Base-by-base conservation (phyloP, 2,329 filamentous ascomycete genomes). In the Cladorrhinum sp. region DNA sequence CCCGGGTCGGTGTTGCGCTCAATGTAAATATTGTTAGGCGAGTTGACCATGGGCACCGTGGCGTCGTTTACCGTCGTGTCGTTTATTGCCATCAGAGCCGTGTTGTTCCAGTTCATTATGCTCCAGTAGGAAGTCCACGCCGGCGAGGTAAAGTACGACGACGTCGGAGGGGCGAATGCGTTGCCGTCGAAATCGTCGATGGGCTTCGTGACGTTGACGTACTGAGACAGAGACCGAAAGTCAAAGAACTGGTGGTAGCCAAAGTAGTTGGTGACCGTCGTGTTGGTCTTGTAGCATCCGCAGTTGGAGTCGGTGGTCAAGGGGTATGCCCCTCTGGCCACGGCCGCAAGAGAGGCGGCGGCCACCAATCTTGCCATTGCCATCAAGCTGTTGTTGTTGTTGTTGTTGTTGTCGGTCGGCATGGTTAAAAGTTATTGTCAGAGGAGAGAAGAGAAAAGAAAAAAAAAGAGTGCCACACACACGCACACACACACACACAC, bases 21-120 rank as follows among this genome's bases (percentile, higher is more conserved):
- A 62, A 77, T 72, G 69, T 75, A 77, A 59, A 77, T 69, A 62
- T 77, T 77, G 67, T 76, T 77, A 36, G 71, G 68, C 23, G 72
- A 74, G 68, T 77, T 74, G 64, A 76, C 71, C 70, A 76, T 74
- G 50, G 73, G 63, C 9, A 74, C 59, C 1, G 73, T 71, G 9
- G 73, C 74, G 57, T 74, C 72, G 58, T 63, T 66, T 28, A 66
- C 8, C 49, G 64, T 62, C 26, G 16, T 62, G 60, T 66, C 57
- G 56, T 67, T 64, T 65, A 60, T 30, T 59, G 9, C 46, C 56
- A 71, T 48, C 26, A 60, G 61, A 5, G 55, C 69, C 62, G 70
- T 70, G 60, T 76, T 76, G 63, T 75, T 73, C 74, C 74, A 76
- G 54, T 57, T 68, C 67, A 75, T 72, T 48, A 74, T 68, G 30